Base-by-base conservation (phyloP, 1,139 yeast genomes). In the Zygosaccharomyces sapae region DNA sequence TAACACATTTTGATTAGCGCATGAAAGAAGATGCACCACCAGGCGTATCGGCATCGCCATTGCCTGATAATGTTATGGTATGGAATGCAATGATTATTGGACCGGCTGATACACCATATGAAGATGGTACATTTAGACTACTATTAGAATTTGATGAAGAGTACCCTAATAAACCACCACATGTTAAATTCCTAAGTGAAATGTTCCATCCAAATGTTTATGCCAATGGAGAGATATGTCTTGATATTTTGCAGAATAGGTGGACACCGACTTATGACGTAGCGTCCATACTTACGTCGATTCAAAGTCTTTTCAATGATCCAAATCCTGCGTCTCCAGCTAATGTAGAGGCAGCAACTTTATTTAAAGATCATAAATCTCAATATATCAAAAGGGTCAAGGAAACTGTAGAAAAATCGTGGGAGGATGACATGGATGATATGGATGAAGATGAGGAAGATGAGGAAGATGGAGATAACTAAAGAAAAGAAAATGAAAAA, bases 251-350 rank as follows among this genome's bases (percentile, higher is more conserved):
- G 55, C 98, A 92, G 64, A 94, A 92, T 70, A 76, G 97, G 63
- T 92, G 99, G 99, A 86, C 96, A 19, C 99, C 99, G 12, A 94
- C 98, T 0, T 94, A 92, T 64, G 98, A 94, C 63, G 99, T 92
- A 36, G 90, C 96, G n/a, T 89, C 96, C 27, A 92, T 92, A 47
- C 73, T 92, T 58, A 92, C 98, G 1, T 86, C 96, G 34, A 68
- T 72, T 37, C 94, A 84, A 66, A 83, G 94, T 52, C 76, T 92
- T 53, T 73, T 92, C 56, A 92, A 92, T 66, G 99, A 92, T 66
- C 99, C 99, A 8, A 92, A 92, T 67, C 94, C 92, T 47, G 82
- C 89, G 48, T 86, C 96, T 24, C 98, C 99, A 3, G 99, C 99
- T 1, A 94, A 92, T 61, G 97, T 88, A 5, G 98, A 94, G 67